Evolutionary conservation across 495 filamentous ascomycete species (phyloP), one percentile per base, ranked within the genome.

Genomic region (Entonaema liquescens): DNA sequence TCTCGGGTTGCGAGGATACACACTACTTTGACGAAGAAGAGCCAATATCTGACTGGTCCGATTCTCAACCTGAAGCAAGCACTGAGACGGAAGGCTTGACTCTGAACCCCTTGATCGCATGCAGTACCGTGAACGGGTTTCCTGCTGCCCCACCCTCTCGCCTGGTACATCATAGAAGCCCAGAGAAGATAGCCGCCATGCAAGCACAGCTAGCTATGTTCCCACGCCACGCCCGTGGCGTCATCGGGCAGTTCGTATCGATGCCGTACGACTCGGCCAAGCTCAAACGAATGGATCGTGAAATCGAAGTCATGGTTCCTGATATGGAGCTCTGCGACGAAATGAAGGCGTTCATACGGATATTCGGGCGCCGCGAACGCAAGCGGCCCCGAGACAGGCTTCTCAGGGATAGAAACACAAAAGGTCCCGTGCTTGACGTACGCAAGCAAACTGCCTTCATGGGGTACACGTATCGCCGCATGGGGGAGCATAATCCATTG

Each of bases 11-110:
- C 72, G 93, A 95, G 64, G 93, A 97, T 69, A 97, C 93, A 12
- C 90, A 91, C 62, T 97, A 97, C 76, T 97, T 97, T 68, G 91
- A 96, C 57, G 91, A 95, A 57, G 90, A 90, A 67, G 89, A 90
- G 38, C 81, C 88, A n/a, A 85, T 91, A 62, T 89, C 83, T 36
- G 84, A 86, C 65, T 84, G 81, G 77, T 83, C 79, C 6, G 80
- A 82, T 33, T 77, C 80, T 17, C 71, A 70, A 49, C 75, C 72
- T 5, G 67, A 73, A 36, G 74, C 62, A 2, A 67, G 63, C 23
- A 77, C 47, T 0, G 68, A 68, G 13, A 50, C 53, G 0, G 71
- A 74, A 21, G 71, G 52, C 49, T 5, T 71, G 72, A 1, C 71
- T 26, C n/a, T 49, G 69, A 42, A 66, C 55, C 56, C 72, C 54